A percentile compares a stretch with the other conserved stretches of the same genome.
Evolutionary conservation across 257 asterid species (phyloP).

Genomic region (Lavandula angustifolia): DNA sequence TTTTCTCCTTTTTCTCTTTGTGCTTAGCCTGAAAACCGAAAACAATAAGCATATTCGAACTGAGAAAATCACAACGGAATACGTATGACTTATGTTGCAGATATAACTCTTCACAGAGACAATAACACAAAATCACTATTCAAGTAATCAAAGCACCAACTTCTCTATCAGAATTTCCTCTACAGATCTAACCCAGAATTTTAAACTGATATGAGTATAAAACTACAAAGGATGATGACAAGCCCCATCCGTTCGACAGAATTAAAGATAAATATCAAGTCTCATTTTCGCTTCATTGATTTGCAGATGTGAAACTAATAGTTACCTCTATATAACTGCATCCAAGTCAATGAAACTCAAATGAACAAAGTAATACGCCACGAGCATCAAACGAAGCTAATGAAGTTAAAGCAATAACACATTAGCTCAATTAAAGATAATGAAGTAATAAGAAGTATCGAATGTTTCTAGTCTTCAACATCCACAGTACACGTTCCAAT

Average conservation of each 20-base stretch:
- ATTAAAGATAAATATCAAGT: too few species aligned
- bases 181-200: constrained; percentile 14
- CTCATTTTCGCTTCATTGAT: background rate
- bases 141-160: constrained; percentile 6
- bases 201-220: background rate
- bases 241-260: background rate
- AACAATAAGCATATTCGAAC: constrained; percentile 19
- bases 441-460: background rate
- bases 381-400: background rate
- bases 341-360: background rate
- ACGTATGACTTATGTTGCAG: background rate
- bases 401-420: background rate
- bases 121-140: background rate
- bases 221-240: background rate
- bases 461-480: constrained; percentile 1
- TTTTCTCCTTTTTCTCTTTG: constrained; percentile 62
- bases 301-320: background rate
- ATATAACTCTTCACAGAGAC: background rate
- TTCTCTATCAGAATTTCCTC: too few species aligned
- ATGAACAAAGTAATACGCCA: background rate
- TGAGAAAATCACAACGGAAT: background rate
- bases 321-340: constrained; percentile 1
- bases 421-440: background rate
- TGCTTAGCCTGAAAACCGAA: constrained; percentile 56
- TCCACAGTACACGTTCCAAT: background rate